Conservation (phyloP, 2,329 filamentous ascomycete species). For the Ascochyta fabae region DNA sequence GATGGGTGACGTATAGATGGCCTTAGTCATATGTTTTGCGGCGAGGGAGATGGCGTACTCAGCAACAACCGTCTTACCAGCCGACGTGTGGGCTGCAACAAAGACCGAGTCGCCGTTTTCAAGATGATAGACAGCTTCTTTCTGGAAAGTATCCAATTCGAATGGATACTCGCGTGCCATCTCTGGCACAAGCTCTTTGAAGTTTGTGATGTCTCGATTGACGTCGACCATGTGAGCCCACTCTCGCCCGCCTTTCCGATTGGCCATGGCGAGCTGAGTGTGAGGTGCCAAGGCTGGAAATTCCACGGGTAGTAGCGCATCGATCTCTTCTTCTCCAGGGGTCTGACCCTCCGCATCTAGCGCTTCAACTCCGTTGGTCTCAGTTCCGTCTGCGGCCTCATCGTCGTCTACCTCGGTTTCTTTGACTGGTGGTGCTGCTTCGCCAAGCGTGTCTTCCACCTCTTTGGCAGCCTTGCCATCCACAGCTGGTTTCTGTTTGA, state of each 20-base stretch:
- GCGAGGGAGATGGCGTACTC: conserved; percentile 97
- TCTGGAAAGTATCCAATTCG: conserved; percentile 96
- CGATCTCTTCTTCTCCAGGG: conserved; percentile 69
- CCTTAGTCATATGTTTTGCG: conserved; percentile 99
- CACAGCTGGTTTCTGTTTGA: conserved; percentile 65
- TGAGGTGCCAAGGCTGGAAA: conserved; percentile 90
- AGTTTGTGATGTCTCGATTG: conserved; percentile 91
- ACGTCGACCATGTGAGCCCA: conserved; percentile 99
- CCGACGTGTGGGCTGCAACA: conserved; percentile 95
- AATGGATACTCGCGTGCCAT: conserved; percentile 98
- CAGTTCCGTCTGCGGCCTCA: conserved; percentile 33
- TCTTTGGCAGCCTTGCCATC: conserved; percentile 71
- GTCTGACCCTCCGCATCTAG: conserved; percentile 55
- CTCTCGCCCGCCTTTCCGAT: conserved; percentile 78
- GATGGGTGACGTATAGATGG: conserved; percentile 98
- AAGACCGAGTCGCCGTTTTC: conserved; percentile 98
- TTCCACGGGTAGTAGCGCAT: conserved; percentile 86
- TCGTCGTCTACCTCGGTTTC: conserved; percentile 32
- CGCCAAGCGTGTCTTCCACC: conserved; percentile 68
- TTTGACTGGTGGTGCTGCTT: conserved; percentile 50
- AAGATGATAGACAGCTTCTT: conserved; percentile 96
- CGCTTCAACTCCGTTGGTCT: conserved; percentile 34
- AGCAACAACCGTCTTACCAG: conserved; percentile 96
- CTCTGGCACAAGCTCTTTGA: conserved; percentile 88
- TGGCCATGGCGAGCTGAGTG: conserved; percentile 73